Percentiles rank a stretch among this genome's conserved stretches.
These are phyloP conservation scores for Spiromastix sp. DNA, from an alignment of 2,329 filamentous ascomycete genomes.

Conservation along the genomic window DNA sequence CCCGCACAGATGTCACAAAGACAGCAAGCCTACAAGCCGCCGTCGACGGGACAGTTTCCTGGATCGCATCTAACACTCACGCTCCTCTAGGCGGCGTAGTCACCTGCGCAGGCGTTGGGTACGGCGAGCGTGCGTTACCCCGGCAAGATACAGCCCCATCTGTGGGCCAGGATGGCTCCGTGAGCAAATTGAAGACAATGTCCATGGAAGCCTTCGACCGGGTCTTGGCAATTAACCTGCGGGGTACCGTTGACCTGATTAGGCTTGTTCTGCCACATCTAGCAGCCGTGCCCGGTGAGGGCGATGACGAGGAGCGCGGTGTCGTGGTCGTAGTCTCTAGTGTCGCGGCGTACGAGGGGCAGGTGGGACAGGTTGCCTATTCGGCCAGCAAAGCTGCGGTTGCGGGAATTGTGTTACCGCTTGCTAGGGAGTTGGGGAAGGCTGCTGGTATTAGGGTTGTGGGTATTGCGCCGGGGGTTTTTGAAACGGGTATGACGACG, in stretches of 20 bases:
- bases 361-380: conserved; percentile 17
- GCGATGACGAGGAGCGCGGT: conserved; percentile 15
- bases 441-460: conserved; percentile 16
- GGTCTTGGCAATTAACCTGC: conserved; percentile 36
- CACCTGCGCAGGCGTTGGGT: conserved; percentile 15
- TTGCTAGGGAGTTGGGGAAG: conserved; percentile 16
- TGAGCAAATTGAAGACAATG: conserved; percentile 20
- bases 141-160: conserved; percentile 6
- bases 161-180: neutral
- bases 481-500: conserved; percentile 16
- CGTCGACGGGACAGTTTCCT: conserved; percentile 13
- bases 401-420: conserved; percentile 15
- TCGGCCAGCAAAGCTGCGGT: conserved; percentile 18
- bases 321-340: conserved; percentile 16
- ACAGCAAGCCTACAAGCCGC: conserved; percentile 14
- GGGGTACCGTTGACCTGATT: conserved; percentile 17
- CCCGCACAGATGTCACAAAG: conserved; percentile 17
- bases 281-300: conserved; percentile 11
- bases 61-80: conserved; percentile 11
- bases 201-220: conserved; percentile 49
- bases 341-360: conserved; percentile 17
- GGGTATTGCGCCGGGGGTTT: conserved; percentile 16
- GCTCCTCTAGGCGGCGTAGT: conserved; percentile 14
- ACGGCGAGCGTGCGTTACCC: conserved; percentile 12
- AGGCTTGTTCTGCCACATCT: conserved; percentile 15